A percentile compares a stretch with the other conserved stretches of the same genome.
Evolutionary conservation across 306 rosid genomes (phyloP).

Genomic region (Sicyos baderoa): DNA sequence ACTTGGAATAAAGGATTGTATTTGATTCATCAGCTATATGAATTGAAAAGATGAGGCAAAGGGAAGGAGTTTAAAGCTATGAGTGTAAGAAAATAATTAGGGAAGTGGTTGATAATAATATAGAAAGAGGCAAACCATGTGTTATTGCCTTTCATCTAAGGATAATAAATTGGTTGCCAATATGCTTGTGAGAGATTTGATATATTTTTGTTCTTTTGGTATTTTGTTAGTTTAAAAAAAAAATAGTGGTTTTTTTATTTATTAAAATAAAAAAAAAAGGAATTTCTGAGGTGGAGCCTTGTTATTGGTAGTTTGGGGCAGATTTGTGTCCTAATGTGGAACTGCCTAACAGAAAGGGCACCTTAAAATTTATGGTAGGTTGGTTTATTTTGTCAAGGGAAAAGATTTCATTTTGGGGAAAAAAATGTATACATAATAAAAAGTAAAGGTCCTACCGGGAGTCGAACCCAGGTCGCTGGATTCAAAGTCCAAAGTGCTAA

Average conservation of each 20-base stretch:
- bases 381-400: conserved; percentile 20
- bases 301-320: too few species aligned
- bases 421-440: too few species aligned
- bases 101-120: conserved; percentile 31
- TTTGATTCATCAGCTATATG: conserved; percentile 17
- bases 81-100: conserved; percentile 25
- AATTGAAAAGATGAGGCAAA: neutral
- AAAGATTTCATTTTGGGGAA: neutral
- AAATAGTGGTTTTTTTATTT: neutral
- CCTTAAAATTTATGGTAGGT: conserved; percentile 23
- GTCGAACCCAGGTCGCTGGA: too few species aligned
- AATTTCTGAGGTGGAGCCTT: too few species aligned
- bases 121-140: conserved; percentile 56
- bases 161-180: conserved; percentile 26
- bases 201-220: conserved; percentile 20
- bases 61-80: neutral
- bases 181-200: conserved; percentile 25
- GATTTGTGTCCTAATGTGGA: too few species aligned
- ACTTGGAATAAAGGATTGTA: too few species aligned
- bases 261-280: too few species aligned
- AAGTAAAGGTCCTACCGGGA: too few species aligned
- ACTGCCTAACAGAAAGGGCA: neutral
- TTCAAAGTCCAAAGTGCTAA: too few species aligned
- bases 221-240: neutral
- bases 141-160: conserved; percentile 41